Percentiles rank a stretch among this genome's conserved stretches.
Conservation (phyloP, 1,284 basidiomycete genomes). For the Flammula alnicola region DNA sequence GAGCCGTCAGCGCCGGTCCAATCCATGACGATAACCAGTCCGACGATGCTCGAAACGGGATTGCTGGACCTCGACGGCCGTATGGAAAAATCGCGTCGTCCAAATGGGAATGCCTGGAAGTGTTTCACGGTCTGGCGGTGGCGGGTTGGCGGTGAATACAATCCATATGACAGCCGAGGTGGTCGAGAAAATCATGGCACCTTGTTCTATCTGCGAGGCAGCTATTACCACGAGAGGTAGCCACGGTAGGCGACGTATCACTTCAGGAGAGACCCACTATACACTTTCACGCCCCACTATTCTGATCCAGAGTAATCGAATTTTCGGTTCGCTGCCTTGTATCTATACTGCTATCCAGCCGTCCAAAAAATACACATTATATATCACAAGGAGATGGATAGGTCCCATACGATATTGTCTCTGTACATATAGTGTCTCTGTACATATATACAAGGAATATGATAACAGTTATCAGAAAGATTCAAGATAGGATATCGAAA, state of each 20-base stretch:
- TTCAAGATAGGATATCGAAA: not conserved
- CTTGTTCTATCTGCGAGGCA: constrained; percentile 55
- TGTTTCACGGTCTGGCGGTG: constrained; percentile 54
- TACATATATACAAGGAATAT: not conserved
- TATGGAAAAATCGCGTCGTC: constrained; percentile 40
- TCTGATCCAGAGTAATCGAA: too few relatives aligned
- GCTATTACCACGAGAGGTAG: constrained; percentile 41
- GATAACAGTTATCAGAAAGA: not conserved
- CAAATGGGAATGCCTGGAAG: constrained; percentile 60
- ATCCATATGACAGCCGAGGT: constrained; percentile 37
- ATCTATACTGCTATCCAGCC: too few relatives aligned
- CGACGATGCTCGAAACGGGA: constrained; percentile 52
- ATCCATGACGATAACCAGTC: constrained; percentile 44
- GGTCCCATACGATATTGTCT: too few relatives aligned
- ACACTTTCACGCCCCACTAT: too few relatives aligned
- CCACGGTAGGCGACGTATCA: too few relatives aligned
- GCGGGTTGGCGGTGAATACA: constrained; percentile 33
- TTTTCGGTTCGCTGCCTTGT: too few relatives aligned
- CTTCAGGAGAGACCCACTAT: too few relatives aligned
- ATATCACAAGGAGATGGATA: not conserved
- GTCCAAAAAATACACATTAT: not conserved
- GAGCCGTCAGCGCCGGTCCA: constrained; percentile 32
- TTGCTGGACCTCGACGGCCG: constrained; percentile 56
- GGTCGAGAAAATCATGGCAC: constrained; percentile 55
- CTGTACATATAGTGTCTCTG: not conserved